Percentiles rank a stretch among this genome's conserved stretches.
These are phyloP conservation scores for Acanthamoeba castellanii DNA, from an alignment of 208 protist species.

Conservation along the genomic window DNA sequence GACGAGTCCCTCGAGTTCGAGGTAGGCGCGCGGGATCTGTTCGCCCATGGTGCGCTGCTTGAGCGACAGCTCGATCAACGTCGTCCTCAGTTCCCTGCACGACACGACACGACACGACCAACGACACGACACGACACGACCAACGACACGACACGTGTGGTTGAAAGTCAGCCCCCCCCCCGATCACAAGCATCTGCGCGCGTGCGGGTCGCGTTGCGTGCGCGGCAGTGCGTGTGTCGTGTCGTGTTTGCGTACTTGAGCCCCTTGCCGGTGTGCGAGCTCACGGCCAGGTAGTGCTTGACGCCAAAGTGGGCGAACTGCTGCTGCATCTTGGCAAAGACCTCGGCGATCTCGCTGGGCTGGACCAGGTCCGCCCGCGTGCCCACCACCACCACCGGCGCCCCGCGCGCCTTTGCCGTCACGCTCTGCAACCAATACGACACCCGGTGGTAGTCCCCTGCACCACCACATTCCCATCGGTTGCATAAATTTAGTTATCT, in stretches of 20 bases:
- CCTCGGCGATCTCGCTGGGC: slow-evolving; percentile 1
- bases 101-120: not conserved
- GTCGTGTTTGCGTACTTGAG: not conserved
- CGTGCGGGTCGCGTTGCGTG: no score
- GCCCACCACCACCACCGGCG: slow-evolving; percentile 66
- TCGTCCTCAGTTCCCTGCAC: slow-evolving; percentile 13
- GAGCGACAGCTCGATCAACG: slow-evolving; percentile 53
- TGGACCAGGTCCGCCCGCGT: slow-evolving; percentile 1
- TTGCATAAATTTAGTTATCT: no score
- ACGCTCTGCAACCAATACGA: slow-evolving; percentile 73
- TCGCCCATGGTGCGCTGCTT: slow-evolving; percentile 73
- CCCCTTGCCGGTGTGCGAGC: slow-evolving; percentile 35
- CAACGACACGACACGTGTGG: not conserved
- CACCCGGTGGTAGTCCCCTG: slow-evolving; percentile 48
- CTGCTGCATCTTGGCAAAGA: slow-evolving; percentile 62
- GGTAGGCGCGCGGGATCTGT: slow-evolving; percentile 53
- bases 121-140: not conserved
- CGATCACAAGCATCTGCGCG: no score
- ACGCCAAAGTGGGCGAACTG: slow-evolving; percentile 72
- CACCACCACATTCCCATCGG: no score
- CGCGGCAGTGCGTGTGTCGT: no score
- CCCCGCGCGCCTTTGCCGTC: slow-evolving; percentile 33
- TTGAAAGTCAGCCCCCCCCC: not conserved
- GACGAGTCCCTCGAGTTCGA: slow-evolving; percentile 55
- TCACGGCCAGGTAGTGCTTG: slow-evolving; percentile 54